Evolutionary conservation across 768 basidiomycete species (phyloP).

Genomic region (Phaeotremella fagi): DNA sequence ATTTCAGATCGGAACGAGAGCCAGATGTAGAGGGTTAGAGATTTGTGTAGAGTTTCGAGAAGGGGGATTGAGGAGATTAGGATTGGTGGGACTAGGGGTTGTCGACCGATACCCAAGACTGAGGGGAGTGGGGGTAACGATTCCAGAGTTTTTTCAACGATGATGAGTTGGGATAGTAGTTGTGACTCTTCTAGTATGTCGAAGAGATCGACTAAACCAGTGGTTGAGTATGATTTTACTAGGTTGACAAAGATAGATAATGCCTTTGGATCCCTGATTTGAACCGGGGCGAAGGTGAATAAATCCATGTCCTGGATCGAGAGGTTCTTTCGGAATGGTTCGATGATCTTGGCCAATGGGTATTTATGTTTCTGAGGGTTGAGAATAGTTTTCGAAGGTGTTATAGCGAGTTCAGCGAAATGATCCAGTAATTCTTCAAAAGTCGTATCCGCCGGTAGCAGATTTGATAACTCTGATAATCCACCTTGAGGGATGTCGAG

Average conservation of each 20-base stretch:
- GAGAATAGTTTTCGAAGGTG: constrained; percentile 39
- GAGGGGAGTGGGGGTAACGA: constrained; percentile 30
- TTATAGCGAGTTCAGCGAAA: constrained; percentile 35
- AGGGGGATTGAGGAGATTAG: constrained; percentile 36
- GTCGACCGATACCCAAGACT: constrained; percentile 10
- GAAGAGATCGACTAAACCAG: constrained; percentile 53
- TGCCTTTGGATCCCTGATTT: constrained; percentile 42
- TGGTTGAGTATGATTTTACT: constrained; percentile 51
- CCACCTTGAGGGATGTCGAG: constrained; percentile 47
- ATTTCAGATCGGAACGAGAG: constrained; percentile 65
- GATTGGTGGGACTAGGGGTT: constrained; percentile 18
- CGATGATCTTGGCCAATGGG: constrained; percentile 40
- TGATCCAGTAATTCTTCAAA: constrained; percentile 47
- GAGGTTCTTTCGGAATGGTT: constrained; percentile 36
- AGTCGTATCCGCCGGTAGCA: constrained; percentile 46
- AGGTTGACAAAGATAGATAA: constrained; percentile 45
- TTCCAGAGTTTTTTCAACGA: constrained; percentile 50
- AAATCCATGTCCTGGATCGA: constrained; percentile 44
- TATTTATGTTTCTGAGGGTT: constrained; percentile 19
- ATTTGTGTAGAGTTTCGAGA: constrained; percentile 73
- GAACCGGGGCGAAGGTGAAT: constrained; percentile 48
- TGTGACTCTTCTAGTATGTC: constrained; percentile 48
- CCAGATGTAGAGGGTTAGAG: constrained; percentile 78
- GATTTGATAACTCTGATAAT: constrained; percentile 34
- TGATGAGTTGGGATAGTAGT: constrained; percentile 52